A percentile compares a stretch with the other conserved stretches of the same genome.
These are phyloP conservation scores for Nemania diffusa DNA, from an alignment of 2,329 filamentous ascomycete genomes.

Conservation along the genomic window DNA sequence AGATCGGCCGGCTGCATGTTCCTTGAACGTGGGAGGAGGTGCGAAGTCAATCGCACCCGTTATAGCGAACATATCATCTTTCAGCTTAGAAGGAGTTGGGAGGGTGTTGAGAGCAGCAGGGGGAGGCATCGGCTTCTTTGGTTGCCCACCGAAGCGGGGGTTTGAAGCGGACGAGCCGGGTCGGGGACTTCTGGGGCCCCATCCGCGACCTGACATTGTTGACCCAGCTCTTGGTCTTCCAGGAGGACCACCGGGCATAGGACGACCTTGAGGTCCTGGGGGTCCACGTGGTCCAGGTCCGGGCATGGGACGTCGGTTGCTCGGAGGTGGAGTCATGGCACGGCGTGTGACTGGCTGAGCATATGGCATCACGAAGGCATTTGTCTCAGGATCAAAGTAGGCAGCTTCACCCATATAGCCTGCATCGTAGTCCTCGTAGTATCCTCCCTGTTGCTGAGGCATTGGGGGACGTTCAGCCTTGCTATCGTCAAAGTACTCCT, in stretches of 20 bases:
- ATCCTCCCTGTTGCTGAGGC: slow-evolving; percentile 50
- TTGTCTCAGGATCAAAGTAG: slow-evolving; percentile 73
- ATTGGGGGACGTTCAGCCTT: slow-evolving; percentile 41
- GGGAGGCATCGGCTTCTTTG: slow-evolving; percentile 68
- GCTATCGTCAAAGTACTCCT: slow-evolving; percentile 96
- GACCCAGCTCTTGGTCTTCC: slow-evolving; percentile 58
- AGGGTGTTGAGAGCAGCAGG: slow-evolving; percentile 78
- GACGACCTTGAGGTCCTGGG: slow-evolving; percentile 51
- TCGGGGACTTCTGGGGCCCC: slow-evolving; percentile 49
- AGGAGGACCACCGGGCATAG: slow-evolving; percentile 57
- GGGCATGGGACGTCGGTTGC: slow-evolving; percentile 50
- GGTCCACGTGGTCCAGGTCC: slow-evolving; percentile 47
- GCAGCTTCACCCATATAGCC: slow-evolving; percentile 75
- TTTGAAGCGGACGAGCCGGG: slow-evolving; percentile 55
- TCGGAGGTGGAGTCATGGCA: slow-evolving; percentile 94
- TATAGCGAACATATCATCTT: slow-evolving; percentile 80
- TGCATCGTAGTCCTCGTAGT: slow-evolving; percentile 81
- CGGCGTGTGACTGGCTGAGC: slow-evolving; percentile 86
- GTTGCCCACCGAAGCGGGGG: slow-evolving; percentile 56
- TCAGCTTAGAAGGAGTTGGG: slow-evolving; percentile 86
- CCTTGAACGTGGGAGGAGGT: slow-evolving; percentile 74
- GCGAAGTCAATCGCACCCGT: slow-evolving; percentile 82
- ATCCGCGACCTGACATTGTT: slow-evolving; percentile 54
- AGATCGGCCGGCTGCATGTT: slow-evolving; percentile 75
- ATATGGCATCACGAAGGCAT: slow-evolving; percentile 82